Conservation (phyloP, 257 asterid species). For the Osmanthus fragrans region DNA sequence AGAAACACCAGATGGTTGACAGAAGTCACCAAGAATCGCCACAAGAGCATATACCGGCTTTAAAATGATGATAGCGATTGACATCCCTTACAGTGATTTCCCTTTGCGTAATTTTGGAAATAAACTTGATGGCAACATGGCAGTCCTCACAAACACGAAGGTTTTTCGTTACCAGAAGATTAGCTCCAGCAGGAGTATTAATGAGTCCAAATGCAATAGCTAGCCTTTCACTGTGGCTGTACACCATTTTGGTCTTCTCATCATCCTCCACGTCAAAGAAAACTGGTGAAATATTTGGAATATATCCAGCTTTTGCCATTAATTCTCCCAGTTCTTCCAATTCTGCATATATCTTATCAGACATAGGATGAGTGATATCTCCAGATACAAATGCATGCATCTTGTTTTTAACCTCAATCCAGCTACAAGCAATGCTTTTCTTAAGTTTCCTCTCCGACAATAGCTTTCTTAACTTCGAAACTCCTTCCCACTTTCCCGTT, state of each 20-base stretch:
- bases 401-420: conserved; percentile 57
- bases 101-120: conserved; percentile 49
- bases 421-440: conserved; percentile 58
- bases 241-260: conserved; percentile 51
- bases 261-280: conserved; percentile 66
- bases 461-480: conserved; percentile 47
- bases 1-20: background rate
- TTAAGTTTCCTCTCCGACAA: conserved; percentile 47
- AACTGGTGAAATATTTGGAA: conserved; percentile 47
- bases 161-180: conserved; percentile 53
- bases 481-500: conserved; percentile 69
- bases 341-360: conserved; percentile 47
- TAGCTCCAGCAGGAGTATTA: conserved; percentile 55
- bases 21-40: conserved; percentile 54
- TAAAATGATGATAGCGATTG: conserved; percentile 63
- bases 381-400: conserved; percentile 59
- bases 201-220: conserved; percentile 65
- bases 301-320: conserved; percentile 53
- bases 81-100: conserved; percentile 61
- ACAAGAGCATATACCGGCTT: conserved; percentile 60
- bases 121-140: conserved; percentile 53
- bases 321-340: conserved; percentile 42
- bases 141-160: conserved; percentile 69
- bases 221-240: conserved; percentile 60
- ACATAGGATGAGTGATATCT: conserved; percentile 59